phyloP scores from a whole-genome alignment of 495 filamentous ascomycete genomes.

The Neurospora africana region DNA sequence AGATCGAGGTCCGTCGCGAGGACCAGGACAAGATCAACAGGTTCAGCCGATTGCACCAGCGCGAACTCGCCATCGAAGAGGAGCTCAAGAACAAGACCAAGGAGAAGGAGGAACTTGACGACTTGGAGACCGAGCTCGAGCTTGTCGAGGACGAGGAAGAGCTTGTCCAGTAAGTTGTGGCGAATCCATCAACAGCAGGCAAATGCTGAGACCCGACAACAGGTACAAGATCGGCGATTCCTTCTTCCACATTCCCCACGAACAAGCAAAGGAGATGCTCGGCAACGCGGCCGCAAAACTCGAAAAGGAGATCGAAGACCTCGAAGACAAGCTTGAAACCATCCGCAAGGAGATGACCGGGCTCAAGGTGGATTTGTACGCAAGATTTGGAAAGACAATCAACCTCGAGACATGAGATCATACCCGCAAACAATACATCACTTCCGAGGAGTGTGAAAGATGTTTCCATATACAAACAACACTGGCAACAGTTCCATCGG shows the following conservation, averaged over 20 bases:
- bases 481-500: background rate
- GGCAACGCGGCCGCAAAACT: slow-evolving; percentile 57
- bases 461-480: background rate
- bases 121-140: slow-evolving; percentile 82
- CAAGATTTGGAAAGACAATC: slow-evolving; percentile 87
- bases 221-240: slow-evolving; percentile 97
- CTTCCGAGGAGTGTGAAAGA: background rate
- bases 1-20: slow-evolving; percentile 85
- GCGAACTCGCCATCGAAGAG: slow-evolving; percentile 65
- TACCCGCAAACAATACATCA: background rate
- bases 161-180: slow-evolving; percentile 66
- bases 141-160: slow-evolving; percentile 86
- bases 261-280: slow-evolving; percentile 78
- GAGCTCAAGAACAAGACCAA: slow-evolving; percentile 84
- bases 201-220: slow-evolving; percentile 12
- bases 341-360: slow-evolving; percentile 77
- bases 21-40: slow-evolving; percentile 98
- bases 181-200: background rate
- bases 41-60: slow-evolving; percentile 89
- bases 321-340: slow-evolving; percentile 64
- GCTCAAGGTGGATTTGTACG: slow-evolving; percentile 86
- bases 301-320: slow-evolving; percentile 58
- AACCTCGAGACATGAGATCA: slow-evolving; percentile 73
- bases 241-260: slow-evolving; percentile 75
- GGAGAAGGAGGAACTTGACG: slow-evolving; percentile 95